phyloP scores from a whole-genome alignment of 495 filamentous ascomycete species.

The Tricharina praecox region DNA sequence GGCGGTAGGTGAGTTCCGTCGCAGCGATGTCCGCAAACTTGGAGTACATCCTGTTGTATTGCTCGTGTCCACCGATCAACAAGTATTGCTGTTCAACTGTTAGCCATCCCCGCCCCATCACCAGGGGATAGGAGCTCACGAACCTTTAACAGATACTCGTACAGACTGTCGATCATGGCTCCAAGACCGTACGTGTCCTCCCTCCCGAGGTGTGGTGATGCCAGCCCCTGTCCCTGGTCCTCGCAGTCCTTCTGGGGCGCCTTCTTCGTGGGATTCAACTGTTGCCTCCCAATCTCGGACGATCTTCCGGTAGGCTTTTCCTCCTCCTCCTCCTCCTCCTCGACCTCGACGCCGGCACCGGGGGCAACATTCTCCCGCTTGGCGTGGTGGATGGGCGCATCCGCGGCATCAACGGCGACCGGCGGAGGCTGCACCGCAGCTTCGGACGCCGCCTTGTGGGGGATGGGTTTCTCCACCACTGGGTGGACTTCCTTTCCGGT shows the following conservation, averaged over 20 bases:
- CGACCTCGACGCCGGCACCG: too few species aligned
- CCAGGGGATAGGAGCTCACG: not conserved
- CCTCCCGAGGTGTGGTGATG: not conserved
- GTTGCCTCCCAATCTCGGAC: too few species aligned
- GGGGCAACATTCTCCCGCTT: too few species aligned
- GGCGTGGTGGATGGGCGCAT: too few species aligned
- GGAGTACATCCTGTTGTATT: constrained; percentile 71
- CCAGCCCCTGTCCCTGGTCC: not conserved
- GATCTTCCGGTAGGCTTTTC: too few species aligned
- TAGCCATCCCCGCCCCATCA: not conserved
- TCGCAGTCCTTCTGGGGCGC: not conserved
- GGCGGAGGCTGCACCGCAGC: too few species aligned
- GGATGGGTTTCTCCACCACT: not conserved
- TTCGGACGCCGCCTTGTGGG: too few species aligned
- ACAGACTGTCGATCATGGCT: constrained; percentile 73
- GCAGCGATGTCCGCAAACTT: constrained; percentile 51
- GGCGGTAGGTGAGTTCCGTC: constrained; percentile 59
- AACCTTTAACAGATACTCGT: constrained; percentile 86
- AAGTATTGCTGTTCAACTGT: constrained; percentile 34
- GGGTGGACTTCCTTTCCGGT: constrained; percentile 2
- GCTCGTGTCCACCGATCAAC: constrained; percentile 68
- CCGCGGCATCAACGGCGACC: too few species aligned
- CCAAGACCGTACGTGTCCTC: constrained; percentile 50
- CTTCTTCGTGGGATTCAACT: too few species aligned
- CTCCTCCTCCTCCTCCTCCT: too few species aligned